A percentile compares a stretch with the other conserved stretches of the same genome.
phyloP scores from a whole-genome alignment of 2,329 filamentous ascomycete species.

The Monosporascus ibericus region DNA sequence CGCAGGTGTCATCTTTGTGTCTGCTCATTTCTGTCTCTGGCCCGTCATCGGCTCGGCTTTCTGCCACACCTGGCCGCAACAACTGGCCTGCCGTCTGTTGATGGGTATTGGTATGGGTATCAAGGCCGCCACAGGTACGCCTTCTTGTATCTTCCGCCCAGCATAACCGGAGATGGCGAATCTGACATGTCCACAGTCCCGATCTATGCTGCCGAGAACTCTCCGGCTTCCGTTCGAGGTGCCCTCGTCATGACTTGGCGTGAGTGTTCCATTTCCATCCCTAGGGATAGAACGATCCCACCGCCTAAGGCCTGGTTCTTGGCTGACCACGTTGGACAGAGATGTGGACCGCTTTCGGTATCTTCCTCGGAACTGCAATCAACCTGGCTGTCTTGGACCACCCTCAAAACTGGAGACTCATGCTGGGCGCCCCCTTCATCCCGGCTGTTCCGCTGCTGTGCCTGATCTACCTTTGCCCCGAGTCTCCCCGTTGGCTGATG shows the following conservation, averaged over 20 bases:
- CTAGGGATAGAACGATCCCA: neutral
- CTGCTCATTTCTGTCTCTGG: constrained; percentile 66
- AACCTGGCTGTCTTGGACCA: constrained; percentile 45
- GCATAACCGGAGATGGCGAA: neutral
- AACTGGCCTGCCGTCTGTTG: constrained; percentile 64
- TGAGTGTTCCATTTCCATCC: constrained; percentile 6
- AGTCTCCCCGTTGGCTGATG: constrained; percentile 61
- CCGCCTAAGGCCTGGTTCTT: neutral
- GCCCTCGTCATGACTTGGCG: constrained; percentile 79
- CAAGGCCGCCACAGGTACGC: constrained; percentile 55
- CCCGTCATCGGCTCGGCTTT: constrained; percentile 67
- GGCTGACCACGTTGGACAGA: constrained; percentile 25
- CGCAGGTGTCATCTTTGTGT: constrained; percentile 66
- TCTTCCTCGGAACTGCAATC: constrained; percentile 54
- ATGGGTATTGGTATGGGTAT: constrained; percentile 74
- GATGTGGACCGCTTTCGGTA: constrained; percentile 57
- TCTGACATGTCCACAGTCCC: constrained; percentile 42
- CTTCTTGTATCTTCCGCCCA: neutral
- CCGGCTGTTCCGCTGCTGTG: constrained; percentile 50
- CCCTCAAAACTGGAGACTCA: constrained; percentile 31
- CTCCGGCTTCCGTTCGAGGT: constrained; percentile 63
- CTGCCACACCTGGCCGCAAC: constrained; percentile 64
- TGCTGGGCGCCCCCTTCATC: constrained; percentile 54
- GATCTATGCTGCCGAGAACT: constrained; percentile 70
- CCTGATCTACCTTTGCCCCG: constrained; percentile 60